These are phyloP conservation scores for Pythium guiyangense DNA, from an alignment of 352 stramenopile genomes.

Conservation along the genomic window DNA sequence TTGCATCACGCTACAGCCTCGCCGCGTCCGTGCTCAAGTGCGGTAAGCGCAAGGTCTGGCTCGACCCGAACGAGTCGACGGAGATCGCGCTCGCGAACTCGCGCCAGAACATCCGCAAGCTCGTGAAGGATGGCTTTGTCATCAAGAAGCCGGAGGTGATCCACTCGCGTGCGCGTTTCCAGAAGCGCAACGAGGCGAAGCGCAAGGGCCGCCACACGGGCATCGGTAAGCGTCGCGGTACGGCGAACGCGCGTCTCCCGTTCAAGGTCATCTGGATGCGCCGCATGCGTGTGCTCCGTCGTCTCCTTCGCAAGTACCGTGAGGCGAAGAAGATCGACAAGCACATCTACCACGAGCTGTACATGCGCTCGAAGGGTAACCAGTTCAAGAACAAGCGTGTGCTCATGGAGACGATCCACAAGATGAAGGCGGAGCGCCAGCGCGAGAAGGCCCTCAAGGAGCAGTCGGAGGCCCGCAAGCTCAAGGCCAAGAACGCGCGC, in stretches of 20 bases:
- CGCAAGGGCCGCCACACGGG: constrained; percentile 98
- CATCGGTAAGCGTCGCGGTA: constrained; percentile 99
- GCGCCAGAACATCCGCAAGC: constrained; percentile 98
- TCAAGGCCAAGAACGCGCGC: constrained; percentile 88
- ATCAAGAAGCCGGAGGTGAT: constrained; percentile 99
- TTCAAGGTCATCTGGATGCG: constrained; percentile 99
- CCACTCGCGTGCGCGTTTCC: constrained; percentile 97
- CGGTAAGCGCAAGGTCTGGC: constrained; percentile 99
- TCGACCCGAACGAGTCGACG: constrained; percentile 99
- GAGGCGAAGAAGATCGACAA: constrained; percentile 99
- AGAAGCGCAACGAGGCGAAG: constrained; percentile 97
- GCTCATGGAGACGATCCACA: constrained; percentile 99
- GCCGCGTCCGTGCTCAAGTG: constrained; percentile 98
- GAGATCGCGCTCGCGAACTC: constrained; percentile 99
- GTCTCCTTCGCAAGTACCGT: constrained; percentile 99
- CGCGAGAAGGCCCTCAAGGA: constrained; percentile 96
- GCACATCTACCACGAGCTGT: constrained; percentile 99
- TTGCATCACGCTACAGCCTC: constrained; percentile 36
- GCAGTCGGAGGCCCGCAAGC: constrained; percentile 95
- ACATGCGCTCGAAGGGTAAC: constrained; percentile 99
- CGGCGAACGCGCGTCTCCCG: constrained; percentile 98
- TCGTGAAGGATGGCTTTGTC: constrained; percentile 99
- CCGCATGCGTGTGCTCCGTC: constrained; percentile 98
- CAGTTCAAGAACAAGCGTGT: constrained; percentile 99
- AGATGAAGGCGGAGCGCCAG: constrained; percentile 97